Base-by-base conservation (phyloP, 257 asterid genomes). In the Orobanche coerulescens region DNA sequence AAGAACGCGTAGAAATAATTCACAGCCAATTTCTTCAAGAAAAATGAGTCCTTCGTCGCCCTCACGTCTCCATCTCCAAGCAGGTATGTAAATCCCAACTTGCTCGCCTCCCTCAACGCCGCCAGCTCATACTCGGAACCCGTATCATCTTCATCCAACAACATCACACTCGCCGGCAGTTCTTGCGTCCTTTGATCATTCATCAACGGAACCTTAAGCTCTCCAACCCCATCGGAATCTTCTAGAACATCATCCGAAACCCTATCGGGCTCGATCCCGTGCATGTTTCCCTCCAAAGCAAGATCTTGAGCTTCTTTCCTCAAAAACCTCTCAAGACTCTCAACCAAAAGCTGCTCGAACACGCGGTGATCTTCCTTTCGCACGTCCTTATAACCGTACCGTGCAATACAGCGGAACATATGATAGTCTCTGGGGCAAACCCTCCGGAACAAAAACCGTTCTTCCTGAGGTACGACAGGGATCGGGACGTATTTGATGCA, bases 381-480 rank as follows among this genome's bases (percentile, higher is more conserved):
- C 18, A 93, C 76, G 67, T 93, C 99, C 61, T 93, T 89, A 63
- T 89, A 93, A 2, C 99, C 99, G 40, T 93, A 93, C 26, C 99
- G 65, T 0, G 97, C 95, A 31, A 93, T 84, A 73, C 99, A 93
- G 1, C 89, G 91, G 76, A 93, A 93, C 85, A 93, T 86, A 28
- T 93, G 99, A 66, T 86, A 89, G 75, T 89, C 95, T 71, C 82
- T 89, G 0, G 96, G 97, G 59, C 97, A 77, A 1, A 93, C 81
- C 71, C 99, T 68, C 16, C 97, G 60, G 56, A 93, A 89, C 65
- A 93, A 39, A 61, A 93, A 93, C 58, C 97, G 47, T 66, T 93
- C 99, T 52, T 87, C 95, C 64, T 80, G 90, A 55, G 96, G 99
- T 19, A 93, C 99, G 7, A 93, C 82, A 0, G 97, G 96, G 0